Evolutionary conservation across 441 rosid species (phyloP), one percentile per base, ranked within the genome.

Genomic region (Syzygium syzygioides): DNA sequence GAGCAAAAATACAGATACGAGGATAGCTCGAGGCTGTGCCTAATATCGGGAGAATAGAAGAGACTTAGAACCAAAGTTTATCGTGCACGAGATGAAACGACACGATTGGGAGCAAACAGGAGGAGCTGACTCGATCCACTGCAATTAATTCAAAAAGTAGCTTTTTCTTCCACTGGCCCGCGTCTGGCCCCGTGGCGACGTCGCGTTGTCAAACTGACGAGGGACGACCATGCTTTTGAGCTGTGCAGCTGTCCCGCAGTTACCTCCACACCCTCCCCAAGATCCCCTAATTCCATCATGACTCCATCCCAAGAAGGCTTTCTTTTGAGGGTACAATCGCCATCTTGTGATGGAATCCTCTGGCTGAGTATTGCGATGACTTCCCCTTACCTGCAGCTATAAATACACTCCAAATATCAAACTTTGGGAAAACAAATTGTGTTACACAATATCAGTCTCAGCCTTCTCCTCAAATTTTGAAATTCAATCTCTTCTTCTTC

Each of bases 221-320:
- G 88, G 87, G 48, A 7, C 8, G 83, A 37, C n/a, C 83, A 4
- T 41, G n/a, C 52, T 76, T 37, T 23, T 76, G 52, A 76, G 83
- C 83, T 41, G 83, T 45, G 6, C 28, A 37, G 17, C n/a, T 37
- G n/a, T 12, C n/a, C 6, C 41, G 3, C 92, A 89, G 55, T 41
- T 26, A 88, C 88, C 88, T 88, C 3, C 86, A 32, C 86, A 80
- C 91, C 90, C 83, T 88, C 6, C 85, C 18, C 64, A 23, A 5
- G 79, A 25, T 64, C 18, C 57, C 54, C 12, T 30, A 64, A 62
- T 62, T 62, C 30, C 68, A 62, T 62, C 34, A 14, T 19, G 68
- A 14, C 15, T 14, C 68, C 68, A 14, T n/a, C 34, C 6, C 7
- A 14, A 62, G 68, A 34, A 14, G 41, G 32, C 34, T 64, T 64